Percentiles rank a stretch among this genome's conserved stretches.
phyloP scores from a whole-genome alignment of 352 stramenopile genomes.

The Phytophthora fragariae region DNA sequence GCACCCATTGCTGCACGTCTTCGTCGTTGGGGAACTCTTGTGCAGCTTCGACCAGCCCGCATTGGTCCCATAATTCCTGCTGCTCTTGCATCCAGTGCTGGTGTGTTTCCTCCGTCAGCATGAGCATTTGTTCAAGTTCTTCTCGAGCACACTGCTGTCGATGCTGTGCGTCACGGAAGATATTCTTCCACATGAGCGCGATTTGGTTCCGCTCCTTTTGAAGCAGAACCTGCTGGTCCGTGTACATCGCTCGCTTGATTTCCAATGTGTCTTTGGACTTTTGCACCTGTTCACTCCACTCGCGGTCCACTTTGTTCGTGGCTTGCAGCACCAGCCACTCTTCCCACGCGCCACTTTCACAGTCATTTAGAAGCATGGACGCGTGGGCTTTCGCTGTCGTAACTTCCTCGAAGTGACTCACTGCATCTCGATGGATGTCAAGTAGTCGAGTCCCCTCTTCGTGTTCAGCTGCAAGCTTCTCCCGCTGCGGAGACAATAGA shows the following conservation, averaged over 20 bases:
- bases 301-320: constrained; percentile 27
- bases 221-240: constrained; percentile 26
- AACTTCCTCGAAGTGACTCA: constrained; percentile 23
- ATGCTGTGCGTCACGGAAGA: constrained; percentile 19
- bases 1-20: constrained; percentile 43
- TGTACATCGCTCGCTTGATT: constrained; percentile 26
- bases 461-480: constrained; percentile 24
- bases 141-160: constrained; percentile 24
- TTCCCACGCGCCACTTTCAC: constrained; percentile 44
- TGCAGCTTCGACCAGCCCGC: constrained; percentile 41
- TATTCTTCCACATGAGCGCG: constrained; percentile 15
- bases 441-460: constrained; percentile 30
- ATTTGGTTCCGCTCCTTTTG: constrained; percentile 36
- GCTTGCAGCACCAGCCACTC: constrained; percentile 26
- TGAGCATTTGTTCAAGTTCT: constrained; percentile 26
- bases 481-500: constrained; percentile 44
- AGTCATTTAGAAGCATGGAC: constrained; percentile 49
- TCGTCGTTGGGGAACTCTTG: constrained; percentile 43
- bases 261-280: constrained; percentile 23
- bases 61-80: constrained; percentile 38
- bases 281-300: constrained; percentile 42
- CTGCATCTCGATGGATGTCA: constrained; percentile 20
- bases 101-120: constrained; percentile 27
- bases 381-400: constrained; percentile 28
- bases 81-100: constrained; percentile 32